Conservation (phyloP, 257 asterid species). For the Gentiana straminea region DNA sequence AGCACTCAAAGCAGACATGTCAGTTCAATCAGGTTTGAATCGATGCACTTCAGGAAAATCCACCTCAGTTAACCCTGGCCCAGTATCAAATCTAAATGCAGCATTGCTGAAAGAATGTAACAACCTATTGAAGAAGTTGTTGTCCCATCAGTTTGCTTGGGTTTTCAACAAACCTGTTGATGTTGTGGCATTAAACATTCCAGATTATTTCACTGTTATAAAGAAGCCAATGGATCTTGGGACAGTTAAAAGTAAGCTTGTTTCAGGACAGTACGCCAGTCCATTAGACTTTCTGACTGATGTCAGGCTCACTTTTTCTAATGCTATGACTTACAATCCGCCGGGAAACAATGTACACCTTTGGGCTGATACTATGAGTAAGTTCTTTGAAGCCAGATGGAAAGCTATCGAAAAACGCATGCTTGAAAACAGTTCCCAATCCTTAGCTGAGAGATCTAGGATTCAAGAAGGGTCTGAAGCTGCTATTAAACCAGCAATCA, state of each 20-base stretch:
- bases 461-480: slow-evolving; percentile 29
- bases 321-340: slow-evolving; percentile 81
- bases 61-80: slow-evolving; percentile 23
- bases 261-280: slow-evolving; percentile 38
- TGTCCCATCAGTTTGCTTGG: slow-evolving; percentile 48
- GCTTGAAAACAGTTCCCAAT: slow-evolving; percentile 12
- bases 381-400: slow-evolving; percentile 64
- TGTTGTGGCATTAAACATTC: slow-evolving; percentile 48
- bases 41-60: slow-evolving; percentile 59
- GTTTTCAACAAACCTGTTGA: slow-evolving; percentile 78
- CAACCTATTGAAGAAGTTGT: slow-evolving; percentile 55
- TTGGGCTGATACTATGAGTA: slow-evolving; percentile 50
- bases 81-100: slow-evolving; percentile 21
- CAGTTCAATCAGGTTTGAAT: slow-evolving; percentile 30
- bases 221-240: slow-evolving; percentile 94
- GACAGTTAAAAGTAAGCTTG: slow-evolving; percentile 53
- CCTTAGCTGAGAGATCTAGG: slow-evolving; percentile 27
- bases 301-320: slow-evolving; percentile 69
- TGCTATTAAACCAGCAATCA: slow-evolving; percentile 22
- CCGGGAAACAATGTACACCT: slow-evolving; percentile 52
- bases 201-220: slow-evolving; percentile 63
- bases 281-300: slow-evolving; percentile 69
- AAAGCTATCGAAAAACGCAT: slow-evolving; percentile 53
- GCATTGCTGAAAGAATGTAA: slow-evolving; percentile 54
- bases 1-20: slow-evolving; percentile 3